Evolutionary conservation across 129 eudicot species (phyloP).

Genomic region (Chrysanthemum lavandulifolium): DNA sequence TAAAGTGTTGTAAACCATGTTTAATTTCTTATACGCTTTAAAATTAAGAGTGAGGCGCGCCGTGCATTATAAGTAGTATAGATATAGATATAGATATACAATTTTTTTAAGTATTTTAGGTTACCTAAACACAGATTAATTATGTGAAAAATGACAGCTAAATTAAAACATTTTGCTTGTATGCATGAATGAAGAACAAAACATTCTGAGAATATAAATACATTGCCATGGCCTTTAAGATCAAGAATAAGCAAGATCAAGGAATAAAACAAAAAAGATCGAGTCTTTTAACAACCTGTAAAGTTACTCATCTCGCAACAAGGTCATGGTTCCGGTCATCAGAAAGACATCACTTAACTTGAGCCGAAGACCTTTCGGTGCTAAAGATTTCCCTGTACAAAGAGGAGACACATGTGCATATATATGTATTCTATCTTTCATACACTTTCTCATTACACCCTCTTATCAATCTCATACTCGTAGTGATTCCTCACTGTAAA

Average conservation of each 20-base stretch:
- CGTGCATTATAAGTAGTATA: no score
- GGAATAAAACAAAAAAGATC: not conserved
- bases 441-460: not conserved
- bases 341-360: constrained; percentile 5
- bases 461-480: no score
- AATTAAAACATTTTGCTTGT: constrained; percentile 26
- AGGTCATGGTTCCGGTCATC: constrained; percentile 7
- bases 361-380: constrained; percentile 6
- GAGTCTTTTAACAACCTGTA: constrained; percentile 22
- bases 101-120: not conserved
- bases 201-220: constrained; percentile 31
- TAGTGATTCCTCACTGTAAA: no score
- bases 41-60: no score
- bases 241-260: constrained; percentile 21
- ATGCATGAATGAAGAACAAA: constrained; percentile 33
- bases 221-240: constrained; percentile 34
- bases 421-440: constrained; percentile 31
- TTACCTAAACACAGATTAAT: not conserved
- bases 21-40: no score
- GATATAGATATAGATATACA: no score
- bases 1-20: no score
- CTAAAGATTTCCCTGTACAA: constrained; percentile 35
- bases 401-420: not conserved
- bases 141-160: not conserved
- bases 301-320: constrained; percentile 25